Evolutionary conservation across 495 filamentous ascomycete genomes (phyloP), one percentile per base, ranked within the genome.

Genomic region (Thermothielavioides terrestris): DNA sequence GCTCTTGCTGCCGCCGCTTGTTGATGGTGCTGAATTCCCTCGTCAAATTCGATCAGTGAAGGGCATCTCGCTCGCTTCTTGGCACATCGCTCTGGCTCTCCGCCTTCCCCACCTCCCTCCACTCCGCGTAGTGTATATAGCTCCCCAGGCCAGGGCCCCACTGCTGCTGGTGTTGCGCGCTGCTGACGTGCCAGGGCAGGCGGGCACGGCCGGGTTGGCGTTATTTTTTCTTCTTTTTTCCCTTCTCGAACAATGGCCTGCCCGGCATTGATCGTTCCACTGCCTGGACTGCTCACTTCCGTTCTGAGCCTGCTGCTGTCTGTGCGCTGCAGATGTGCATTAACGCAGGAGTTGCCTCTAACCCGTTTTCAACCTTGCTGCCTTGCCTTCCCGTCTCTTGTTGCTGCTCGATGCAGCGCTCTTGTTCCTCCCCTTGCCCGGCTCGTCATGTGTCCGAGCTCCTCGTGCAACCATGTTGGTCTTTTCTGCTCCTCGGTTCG

Each of bases 281-380:
- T 28, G 54, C 49, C 44, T 40, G n/a, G 54, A 56, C 50, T 44
- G 44, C n/a, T n/a, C n/a, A n/a, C n/a, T 54, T 53, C 51, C 52
- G 46, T 53, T 61, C 51, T 50, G 52, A 50, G 39, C 34, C 47
- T 58, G 14, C 35, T 53, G 51, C 46, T 44, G 58, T 58, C 58
- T 61, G 59, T 59, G 56, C 59, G 50, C 44, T 52, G 59, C 58
- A 56, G 59, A 53, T 55, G 38, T 59, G 61, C 58, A 61, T 61
- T n/a, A 56, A 62, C 53, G 49, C 53, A 48, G 59, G 50, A 57
- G 52, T 42, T 38, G 54, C 41, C 47, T 55, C 54, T 52, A 49
- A 46, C 26, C 60, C 37, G 42, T 45, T 56, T 56, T 39, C 18
- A 53, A 55, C 45, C 42, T 43, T 28, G 39, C 30, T 36, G 31